Percentiles rank a stretch among this genome's conserved stretches.
These are phyloP conservation scores for Liquidambar formosana DNA, from an alignment of 164 flowering plant genomes.

Conservation along the genomic window DNA sequence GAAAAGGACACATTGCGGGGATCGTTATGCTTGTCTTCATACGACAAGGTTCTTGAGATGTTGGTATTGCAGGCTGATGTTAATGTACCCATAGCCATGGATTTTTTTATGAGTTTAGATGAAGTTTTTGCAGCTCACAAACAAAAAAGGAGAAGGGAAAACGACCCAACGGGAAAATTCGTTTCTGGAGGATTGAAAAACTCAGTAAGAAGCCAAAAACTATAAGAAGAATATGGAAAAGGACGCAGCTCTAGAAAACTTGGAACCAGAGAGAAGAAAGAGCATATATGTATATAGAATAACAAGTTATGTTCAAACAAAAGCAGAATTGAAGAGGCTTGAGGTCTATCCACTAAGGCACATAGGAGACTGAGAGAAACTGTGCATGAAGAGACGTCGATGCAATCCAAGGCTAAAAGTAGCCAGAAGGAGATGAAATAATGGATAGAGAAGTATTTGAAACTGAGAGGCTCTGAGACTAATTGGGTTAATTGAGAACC, in stretches of 20 bases:
- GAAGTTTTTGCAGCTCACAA: neutral
- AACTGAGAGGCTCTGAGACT: neutral
- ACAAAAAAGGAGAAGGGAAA: slow-evolving; percentile 8
- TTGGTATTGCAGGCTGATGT: slow-evolving; percentile 28
- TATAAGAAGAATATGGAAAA: too few relatives aligned
- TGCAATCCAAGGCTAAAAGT: too few relatives aligned
- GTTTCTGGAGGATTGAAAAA: too few relatives aligned
- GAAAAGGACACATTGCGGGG: slow-evolving; percentile 50
- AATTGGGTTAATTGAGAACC: slow-evolving; percentile 8
- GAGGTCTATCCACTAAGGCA: neutral
- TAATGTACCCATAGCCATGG: slow-evolving; percentile 38
- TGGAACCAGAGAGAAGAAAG: neutral
- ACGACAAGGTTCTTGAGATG: slow-evolving; percentile 16
- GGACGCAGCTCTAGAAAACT: neutral
- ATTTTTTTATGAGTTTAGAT: neutral
- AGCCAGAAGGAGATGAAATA: neutral
- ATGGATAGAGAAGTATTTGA: neutral
- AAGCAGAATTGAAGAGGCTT: neutral
- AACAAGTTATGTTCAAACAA: too few relatives aligned
- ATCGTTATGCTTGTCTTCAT: slow-evolving; percentile 12
- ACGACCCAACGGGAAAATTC: neutral
- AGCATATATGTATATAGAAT: neutral
- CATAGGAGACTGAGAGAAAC: too few relatives aligned
- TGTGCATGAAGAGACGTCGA: too few relatives aligned
- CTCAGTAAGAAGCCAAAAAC: neutral